phyloP scores from a whole-genome alignment of 2,329 filamentous ascomycete species.

The Pyrenophora graminea region DNA sequence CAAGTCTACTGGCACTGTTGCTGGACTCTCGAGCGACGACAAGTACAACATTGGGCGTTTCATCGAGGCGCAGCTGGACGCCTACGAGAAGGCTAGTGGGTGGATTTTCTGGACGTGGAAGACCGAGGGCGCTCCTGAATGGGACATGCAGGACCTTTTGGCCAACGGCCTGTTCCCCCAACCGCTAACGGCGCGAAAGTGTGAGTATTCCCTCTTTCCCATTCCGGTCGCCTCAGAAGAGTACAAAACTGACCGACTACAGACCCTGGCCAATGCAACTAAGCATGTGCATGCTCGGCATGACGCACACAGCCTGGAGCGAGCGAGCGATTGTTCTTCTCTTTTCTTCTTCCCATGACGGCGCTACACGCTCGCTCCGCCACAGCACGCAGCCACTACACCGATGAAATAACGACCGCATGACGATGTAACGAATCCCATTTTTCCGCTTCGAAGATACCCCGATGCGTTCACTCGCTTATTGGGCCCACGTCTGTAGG shows the following conservation, averaged over 20 bases:
- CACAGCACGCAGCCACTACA: constrained; percentile 1
- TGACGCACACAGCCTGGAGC: background rate
- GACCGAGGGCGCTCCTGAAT: constrained; percentile 55
- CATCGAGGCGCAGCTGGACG: constrained; percentile 55
- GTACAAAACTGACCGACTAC: constrained; percentile 10
- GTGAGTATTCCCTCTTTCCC: constrained; percentile 33
- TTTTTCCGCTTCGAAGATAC: constrained; percentile 30
- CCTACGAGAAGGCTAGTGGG: constrained; percentile 53
- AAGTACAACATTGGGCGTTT: constrained; percentile 51
- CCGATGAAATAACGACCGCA: constrained; percentile 14
- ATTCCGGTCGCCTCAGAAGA: constrained; percentile 1
- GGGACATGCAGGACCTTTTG: constrained; percentile 53
- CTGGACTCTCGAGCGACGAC: constrained; percentile 47
- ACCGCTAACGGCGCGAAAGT: constrained; percentile 45
- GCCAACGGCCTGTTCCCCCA: constrained; percentile 56
- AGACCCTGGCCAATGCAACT: constrained; percentile 46
- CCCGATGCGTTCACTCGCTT: constrained; percentile 31
- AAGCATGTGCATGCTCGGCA: constrained; percentile 11
- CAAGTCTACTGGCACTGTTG: constrained; percentile 51
- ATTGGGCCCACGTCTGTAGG: constrained; percentile 3
- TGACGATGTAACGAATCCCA: constrained; percentile 23
- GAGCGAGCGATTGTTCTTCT: constrained; percentile 13
- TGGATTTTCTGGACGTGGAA: constrained; percentile 60
- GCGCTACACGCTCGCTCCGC: constrained; percentile 24
- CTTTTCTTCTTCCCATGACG: constrained; percentile 11